phyloP scores from a whole-genome alignment of 1,284 basidiomycete species.

The Puccinia sorghi region DNA sequence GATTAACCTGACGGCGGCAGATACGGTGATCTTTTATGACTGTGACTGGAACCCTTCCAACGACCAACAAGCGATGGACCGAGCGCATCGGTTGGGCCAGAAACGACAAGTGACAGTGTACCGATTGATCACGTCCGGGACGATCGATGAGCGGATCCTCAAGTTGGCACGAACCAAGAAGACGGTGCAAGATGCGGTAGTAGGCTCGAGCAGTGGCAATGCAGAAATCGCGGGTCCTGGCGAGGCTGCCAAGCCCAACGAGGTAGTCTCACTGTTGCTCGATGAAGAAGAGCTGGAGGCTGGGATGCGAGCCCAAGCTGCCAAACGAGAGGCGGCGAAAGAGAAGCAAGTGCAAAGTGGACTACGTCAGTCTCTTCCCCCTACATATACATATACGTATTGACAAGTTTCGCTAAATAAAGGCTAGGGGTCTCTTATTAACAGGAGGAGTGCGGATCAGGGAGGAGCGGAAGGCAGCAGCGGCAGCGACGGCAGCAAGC shows the following conservation, averaged over 20 bases:
- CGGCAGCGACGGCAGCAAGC: constrained; percentile 24
- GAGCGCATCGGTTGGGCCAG: constrained; percentile 96
- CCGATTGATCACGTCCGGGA: constrained; percentile 91
- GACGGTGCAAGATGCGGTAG: constrained; percentile 93
- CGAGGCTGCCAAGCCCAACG: constrained; percentile 83
- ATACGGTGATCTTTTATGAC: constrained; percentile 98
- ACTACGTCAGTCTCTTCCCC: constrained; percentile 33
- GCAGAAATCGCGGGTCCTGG: constrained; percentile 53
- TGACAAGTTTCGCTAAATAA: too few species aligned
- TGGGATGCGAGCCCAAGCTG: constrained; percentile 54
- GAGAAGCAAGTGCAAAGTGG: constrained; percentile 50
- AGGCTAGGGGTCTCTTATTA: not conserved
- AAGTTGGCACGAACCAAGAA: constrained; percentile 85
- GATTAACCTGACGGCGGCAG: constrained; percentile 96
- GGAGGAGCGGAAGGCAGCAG: constrained; percentile 48
- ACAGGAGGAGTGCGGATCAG: constrained; percentile 44
- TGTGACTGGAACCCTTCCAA: constrained; percentile 99
- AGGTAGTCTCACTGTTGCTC: constrained; percentile 91
- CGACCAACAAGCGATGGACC: constrained; percentile 99
- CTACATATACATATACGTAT: too few species aligned
- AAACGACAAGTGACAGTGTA: constrained; percentile 99
- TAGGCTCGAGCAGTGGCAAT: constrained; percentile 73
- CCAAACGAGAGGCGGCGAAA: constrained; percentile 54
- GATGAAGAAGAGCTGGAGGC: constrained; percentile 74
- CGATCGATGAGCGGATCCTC: constrained; percentile 97